A percentile compares a stretch with the other conserved stretches of the same genome.
These are phyloP conservation scores for Monosporascus sp. DNA, from an alignment of 2,329 filamentous ascomycete species.

Conservation along the genomic window DNA sequence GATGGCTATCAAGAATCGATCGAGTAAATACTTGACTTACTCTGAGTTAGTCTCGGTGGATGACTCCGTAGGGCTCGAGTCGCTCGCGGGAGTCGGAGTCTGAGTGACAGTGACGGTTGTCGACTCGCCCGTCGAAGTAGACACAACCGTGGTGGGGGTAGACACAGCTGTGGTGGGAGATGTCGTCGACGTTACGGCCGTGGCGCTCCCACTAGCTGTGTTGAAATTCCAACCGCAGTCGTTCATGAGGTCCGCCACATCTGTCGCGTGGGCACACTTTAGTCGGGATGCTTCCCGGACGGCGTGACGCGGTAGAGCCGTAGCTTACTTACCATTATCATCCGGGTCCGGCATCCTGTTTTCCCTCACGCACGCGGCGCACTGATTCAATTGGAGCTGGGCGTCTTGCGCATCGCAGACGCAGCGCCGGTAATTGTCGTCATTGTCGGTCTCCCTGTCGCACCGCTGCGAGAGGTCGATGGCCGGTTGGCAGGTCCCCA, in stretches of 20 bases:
- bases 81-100: neutral
- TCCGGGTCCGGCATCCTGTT: conserved; percentile 8
- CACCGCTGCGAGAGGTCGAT: conserved; percentile 14
- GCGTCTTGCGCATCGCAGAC: conserved; percentile 10
- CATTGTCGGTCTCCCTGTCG: conserved; percentile 8
- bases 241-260: conserved; percentile 16
- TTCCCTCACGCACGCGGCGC: conserved; percentile 14
- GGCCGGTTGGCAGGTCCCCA: conserved; percentile 12
- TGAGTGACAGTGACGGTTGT: neutral
- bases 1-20: no score
- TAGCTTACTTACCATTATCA: conserved; percentile 7
- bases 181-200: neutral
- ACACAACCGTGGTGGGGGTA: neutral
- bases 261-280: neutral
- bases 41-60: neutral
- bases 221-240: conserved; percentile 17
- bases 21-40: neutral
- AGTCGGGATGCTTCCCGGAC: no score
- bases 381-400: conserved; percentile 9
- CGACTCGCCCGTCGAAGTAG: neutral
- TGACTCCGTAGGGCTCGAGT: neutral
- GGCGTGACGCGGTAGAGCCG: neutral
- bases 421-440: conserved; percentile 11
- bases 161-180: neutral
- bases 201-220: conserved; percentile 2